phyloP scores from a whole-genome alignment of 495 filamentous ascomycete species.

The Hyaloscypha finlandica region DNA sequence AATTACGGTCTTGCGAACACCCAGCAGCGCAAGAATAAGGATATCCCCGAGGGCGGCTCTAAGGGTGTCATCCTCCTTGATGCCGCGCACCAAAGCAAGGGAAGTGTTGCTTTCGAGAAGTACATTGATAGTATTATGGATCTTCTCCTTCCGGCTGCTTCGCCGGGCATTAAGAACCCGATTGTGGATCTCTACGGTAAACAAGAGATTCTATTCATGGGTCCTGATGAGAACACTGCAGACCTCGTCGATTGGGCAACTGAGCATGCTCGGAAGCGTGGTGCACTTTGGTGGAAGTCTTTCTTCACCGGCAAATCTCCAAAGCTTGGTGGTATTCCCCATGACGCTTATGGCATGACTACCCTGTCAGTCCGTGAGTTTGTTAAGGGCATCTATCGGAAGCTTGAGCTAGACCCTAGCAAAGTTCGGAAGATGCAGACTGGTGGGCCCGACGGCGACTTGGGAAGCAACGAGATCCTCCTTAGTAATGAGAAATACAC shows the following conservation, averaged over 20 bases:
- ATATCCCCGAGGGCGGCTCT: constrained; percentile 98
- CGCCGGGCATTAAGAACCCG: constrained; percentile 97
- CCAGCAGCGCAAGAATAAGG: constrained; percentile 99
- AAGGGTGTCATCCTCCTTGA: constrained; percentile 98
- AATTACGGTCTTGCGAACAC: constrained; percentile 98
- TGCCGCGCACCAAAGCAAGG: constrained; percentile 90
- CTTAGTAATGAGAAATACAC: constrained; percentile 94
- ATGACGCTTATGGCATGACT: constrained; percentile 97
- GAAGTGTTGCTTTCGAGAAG: constrained; percentile 91
- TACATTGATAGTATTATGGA: constrained; percentile 99
- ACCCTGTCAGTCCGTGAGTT: constrained; percentile 95
- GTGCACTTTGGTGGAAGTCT: constrained; percentile 98
- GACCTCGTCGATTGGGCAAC: constrained; percentile 98
- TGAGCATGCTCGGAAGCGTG: constrained; percentile 83
- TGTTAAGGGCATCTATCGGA: constrained; percentile 94
- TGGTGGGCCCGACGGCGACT: constrained; percentile 93
- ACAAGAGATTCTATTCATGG: constrained; percentile 97
- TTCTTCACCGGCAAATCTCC: constrained; percentile 99
- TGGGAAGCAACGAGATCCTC: constrained; percentile 97
- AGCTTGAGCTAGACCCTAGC: constrained; percentile 82
- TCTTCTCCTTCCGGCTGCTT: constrained; percentile 82
- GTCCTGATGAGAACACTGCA: constrained; percentile 97
- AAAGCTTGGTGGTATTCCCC: constrained; percentile 92
- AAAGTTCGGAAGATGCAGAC: constrained; percentile 92
- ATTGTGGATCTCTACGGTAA: constrained; percentile 94